These are phyloP conservation scores for Wallacemonas sp. DNA, from an alignment of 208 protist genomes.

Conservation along the genomic window DNA sequence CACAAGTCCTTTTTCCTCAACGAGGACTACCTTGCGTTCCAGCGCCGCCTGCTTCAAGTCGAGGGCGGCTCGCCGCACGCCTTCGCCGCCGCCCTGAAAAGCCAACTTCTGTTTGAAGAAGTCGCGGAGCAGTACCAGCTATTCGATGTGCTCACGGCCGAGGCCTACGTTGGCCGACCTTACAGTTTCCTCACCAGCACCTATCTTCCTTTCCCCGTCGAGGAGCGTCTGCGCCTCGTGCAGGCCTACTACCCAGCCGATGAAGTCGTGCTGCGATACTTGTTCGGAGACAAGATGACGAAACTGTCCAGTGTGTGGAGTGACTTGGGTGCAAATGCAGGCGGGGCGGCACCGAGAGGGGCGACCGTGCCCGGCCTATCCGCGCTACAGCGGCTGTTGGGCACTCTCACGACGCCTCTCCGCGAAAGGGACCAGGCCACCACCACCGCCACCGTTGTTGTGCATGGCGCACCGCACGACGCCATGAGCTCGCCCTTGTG, in stretches of 20 bases:
- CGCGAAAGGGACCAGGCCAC: neutral
- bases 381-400: neutral
- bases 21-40: conserved; percentile 53
- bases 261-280: conserved; percentile 52
- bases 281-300: conserved; percentile 71
- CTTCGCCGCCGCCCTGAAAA: conserved; percentile 35
- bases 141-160: conserved; percentile 55
- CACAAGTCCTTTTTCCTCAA: conserved; percentile 34
- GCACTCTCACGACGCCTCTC: neutral
- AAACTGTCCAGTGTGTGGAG: conserved; percentile 34
- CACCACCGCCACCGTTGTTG: too few relatives aligned
- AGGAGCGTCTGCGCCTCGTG: conserved; percentile 64
- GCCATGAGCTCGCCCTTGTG: too few relatives aligned
- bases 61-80: conserved; percentile 22
- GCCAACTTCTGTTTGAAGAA: conserved; percentile 56
- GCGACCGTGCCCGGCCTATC: neutral
- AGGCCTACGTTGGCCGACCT: conserved; percentile 63
- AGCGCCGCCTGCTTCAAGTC: conserved; percentile 42
- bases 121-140: conserved; percentile 77
- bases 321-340: neutral
- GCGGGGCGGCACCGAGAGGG: neutral
- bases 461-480: too few relatives aligned
- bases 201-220: conserved; percentile 61
- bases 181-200: conserved; percentile 84
- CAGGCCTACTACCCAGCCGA: conserved; percentile 81